Evolutionary conservation across 192 early-diverging fungal genomes (phyloP).

Genomic region (Diversispora epigaea): DNA sequence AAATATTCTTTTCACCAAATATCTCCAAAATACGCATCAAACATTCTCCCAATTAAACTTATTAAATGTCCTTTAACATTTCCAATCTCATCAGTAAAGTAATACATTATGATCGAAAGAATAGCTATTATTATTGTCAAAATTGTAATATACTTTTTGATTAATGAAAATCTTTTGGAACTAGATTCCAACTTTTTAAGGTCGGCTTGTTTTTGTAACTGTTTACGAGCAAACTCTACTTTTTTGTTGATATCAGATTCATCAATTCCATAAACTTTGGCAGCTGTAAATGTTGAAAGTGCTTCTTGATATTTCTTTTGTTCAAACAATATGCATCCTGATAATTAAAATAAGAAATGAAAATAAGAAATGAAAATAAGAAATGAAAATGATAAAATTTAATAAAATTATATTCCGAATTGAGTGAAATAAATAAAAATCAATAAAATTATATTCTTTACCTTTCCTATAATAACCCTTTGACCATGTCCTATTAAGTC

Average conservation of each 20-base stretch:
- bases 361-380: neutral
- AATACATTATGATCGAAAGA: neutral
- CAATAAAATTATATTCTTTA: neutral
- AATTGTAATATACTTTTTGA: neutral
- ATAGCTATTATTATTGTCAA: neutral
- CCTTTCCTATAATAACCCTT: slow-evolving; percentile 29
- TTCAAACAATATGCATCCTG: slow-evolving; percentile 24
- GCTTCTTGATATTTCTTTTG: slow-evolving; percentile 18
- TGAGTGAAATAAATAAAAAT: neutral
- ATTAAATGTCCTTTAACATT: neutral
- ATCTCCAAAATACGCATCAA: neutral
- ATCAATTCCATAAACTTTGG: neutral
- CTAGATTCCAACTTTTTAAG: neutral
- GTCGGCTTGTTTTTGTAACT: neutral
- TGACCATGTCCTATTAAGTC: slow-evolving; percentile 7
- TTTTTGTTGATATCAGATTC: slow-evolving; percentile 18
- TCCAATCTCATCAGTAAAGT: neutral
- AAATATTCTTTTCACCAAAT: neutral
- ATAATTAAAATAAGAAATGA: neutral
- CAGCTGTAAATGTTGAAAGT: neutral
- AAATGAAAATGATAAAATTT: neutral
- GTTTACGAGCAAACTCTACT: neutral
- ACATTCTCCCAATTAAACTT: neutral
- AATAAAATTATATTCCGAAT: neutral
- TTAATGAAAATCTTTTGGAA: neutral